Base-by-base conservation (phyloP, 2,329 filamentous ascomycete species). In the Aspergillus floridensis region DNA sequence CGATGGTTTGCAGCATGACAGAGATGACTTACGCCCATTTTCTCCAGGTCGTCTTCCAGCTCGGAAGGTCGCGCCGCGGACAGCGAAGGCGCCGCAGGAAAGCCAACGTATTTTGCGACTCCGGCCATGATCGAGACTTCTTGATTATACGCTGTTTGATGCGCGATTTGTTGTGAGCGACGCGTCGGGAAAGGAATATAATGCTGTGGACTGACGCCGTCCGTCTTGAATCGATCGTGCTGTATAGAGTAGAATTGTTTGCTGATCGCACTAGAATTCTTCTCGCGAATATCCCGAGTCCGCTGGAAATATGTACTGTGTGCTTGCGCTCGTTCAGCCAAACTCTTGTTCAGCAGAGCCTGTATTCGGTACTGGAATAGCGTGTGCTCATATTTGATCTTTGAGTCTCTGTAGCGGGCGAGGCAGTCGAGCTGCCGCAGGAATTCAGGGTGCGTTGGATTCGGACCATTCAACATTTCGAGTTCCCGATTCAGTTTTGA, bases 221-320 rank as follows among this genome's bases (percentile, higher is more conserved):
- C 89, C 63, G 85, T 83, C 69, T 88, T 89, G 69, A 93, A 87
- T 59, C 95, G 87, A 71, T 96, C 92, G 66, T 91, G 88, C 74
- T 98, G 93, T 59, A 98, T 91, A 66, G 93, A 89, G 76, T 96
- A 96, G 84, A 93, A 96, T 65, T 95, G 88, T 73, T 92, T 87
- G 69, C 95, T 93, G 59, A 96, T 86, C 59, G 88, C 83, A 63
- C 93, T 89, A 31, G 98, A 82, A 49, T 90, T 85, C 57, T 84
- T 84, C 74, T 98, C 93, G 61, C 95, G 87, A 65, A 90, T 84
- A 70, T 96, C 91, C 57, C 95, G 87, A 35, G 93, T 85, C 51
- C 87, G 86, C 75, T 99, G 95, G 74, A 92, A 93, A 75, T 91
- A 98, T 70, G 97, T 93, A 60, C 90, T 89, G 77, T 96, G 91